A percentile compares a stretch with the other conserved stretches of the same genome.
Conservation (phyloP, 2,329 filamentous ascomycete species). For the Lachnellula suecica region DNA sequence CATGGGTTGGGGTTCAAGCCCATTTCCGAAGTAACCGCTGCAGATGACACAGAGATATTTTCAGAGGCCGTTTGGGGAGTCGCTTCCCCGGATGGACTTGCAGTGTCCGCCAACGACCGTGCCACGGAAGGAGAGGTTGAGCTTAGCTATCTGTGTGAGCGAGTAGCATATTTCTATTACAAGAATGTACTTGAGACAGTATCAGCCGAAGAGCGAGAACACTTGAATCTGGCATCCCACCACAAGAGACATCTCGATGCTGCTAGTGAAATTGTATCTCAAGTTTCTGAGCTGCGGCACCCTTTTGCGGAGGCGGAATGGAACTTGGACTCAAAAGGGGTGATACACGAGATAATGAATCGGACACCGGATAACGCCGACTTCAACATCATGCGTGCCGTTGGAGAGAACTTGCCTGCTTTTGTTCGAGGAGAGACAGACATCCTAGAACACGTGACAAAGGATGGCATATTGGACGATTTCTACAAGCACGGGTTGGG, state of each 20-base stretch:
- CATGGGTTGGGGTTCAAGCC: background rate
- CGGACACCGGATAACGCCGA: background rate
- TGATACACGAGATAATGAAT: background rate
- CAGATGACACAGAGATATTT: conserved; percentile 10
- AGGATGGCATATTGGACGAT: conserved; percentile 7
- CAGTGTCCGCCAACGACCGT: background rate
- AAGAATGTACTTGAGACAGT: background rate
- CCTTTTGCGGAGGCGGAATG: conserved; percentile 1
- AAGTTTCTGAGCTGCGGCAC: background rate
- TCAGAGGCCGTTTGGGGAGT: conserved; percentile 2
- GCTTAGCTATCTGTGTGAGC: background rate
- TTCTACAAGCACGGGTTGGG: conserved; percentile 55
- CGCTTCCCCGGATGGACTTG: conserved; percentile 3
- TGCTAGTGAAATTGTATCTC: background rate
- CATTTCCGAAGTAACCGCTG: conserved; percentile 3
- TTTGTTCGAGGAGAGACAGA: conserved; percentile 3
- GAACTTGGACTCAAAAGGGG: background rate
- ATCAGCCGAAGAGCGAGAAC: background rate
- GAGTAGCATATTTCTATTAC: conserved; percentile 6
- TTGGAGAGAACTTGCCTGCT: conserved; percentile 6
- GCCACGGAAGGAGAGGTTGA: background rate
- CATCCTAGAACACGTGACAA: conserved; percentile 1
- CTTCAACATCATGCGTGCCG: background rate
- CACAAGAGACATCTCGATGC: conserved; percentile 1
- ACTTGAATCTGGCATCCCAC: conserved; percentile 1